A percentile compares a stretch with the other conserved stretches of the same genome.
phyloP scores from a whole-genome alignment of 441 rosid species.

The Corymbia calophylla region DNA sequence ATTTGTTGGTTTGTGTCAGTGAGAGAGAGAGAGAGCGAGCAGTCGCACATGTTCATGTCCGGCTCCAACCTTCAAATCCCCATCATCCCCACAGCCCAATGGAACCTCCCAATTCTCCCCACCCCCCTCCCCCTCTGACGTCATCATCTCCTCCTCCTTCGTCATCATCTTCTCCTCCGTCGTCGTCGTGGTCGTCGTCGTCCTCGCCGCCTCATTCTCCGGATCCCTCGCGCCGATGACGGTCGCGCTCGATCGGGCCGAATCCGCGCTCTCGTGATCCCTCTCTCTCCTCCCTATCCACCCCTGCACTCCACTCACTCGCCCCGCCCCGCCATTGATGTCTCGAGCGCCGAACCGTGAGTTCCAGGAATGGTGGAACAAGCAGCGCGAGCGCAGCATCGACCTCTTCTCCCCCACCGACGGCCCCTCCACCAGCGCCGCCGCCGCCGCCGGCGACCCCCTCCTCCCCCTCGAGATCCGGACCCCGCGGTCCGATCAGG shows the following conservation, averaged over 20 bases:
- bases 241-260: neutral
- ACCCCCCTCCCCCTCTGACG: neutral
- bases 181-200: neutral
- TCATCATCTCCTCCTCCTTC: neutral
- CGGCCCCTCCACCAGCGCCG: neutral
- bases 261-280: neutral
- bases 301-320: too few relatives aligned
- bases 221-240: neutral
- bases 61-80: neutral
- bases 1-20: neutral
- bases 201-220: neutral
- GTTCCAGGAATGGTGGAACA: slow-evolving; percentile 97
- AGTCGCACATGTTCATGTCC: neutral
- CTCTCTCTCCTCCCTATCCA: neutral
- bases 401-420: slow-evolving; percentile 6
- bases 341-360: slow-evolving; percentile 68
- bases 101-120: neutral
- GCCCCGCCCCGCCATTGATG: slow-evolving; percentile 19
- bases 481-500: slow-evolving; percentile 15
- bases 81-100: neutral
- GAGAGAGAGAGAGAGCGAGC: neutral
- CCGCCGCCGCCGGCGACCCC: neutral
- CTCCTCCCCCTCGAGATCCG: slow-evolving; percentile 40
- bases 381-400: slow-evolving; percentile 45
- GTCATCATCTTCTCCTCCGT: neutral